These are phyloP conservation scores for Haplosporangium sp. DNA, from an alignment of 371 early-diverging fungal genomes.

Conservation along the genomic window DNA sequence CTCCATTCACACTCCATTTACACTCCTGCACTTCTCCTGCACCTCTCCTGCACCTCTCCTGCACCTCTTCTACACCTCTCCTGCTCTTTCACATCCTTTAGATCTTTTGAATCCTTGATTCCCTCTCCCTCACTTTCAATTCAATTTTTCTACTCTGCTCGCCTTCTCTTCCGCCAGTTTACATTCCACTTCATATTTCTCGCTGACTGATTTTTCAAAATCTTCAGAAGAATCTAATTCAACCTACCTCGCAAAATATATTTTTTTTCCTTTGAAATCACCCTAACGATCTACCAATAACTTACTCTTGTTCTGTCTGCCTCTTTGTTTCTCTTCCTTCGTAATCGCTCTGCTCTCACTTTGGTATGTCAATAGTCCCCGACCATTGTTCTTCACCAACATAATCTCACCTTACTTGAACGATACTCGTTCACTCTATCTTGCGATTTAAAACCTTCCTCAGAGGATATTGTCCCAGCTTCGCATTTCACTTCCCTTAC, in stretches of 20 bases:
- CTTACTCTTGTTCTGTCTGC: neutral
- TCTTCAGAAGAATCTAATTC: neutral
- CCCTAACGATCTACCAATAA: neutral
- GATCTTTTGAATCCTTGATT: neutral
- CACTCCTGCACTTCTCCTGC: neutral
- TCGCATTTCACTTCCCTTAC: no score
- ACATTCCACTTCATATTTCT: neutral
- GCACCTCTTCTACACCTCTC: neutral
- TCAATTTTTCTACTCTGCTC: neutral
- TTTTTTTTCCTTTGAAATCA: no score
- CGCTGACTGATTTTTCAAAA: neutral
- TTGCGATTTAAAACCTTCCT: no score
- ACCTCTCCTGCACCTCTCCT: neutral
- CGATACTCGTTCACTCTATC: no score
- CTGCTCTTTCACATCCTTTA: no score
- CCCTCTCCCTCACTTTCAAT: neutral
- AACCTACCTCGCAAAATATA: neutral
- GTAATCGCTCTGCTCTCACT: neutral
- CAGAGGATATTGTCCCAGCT: no score
- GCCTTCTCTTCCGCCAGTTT: neutral
- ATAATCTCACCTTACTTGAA: no score
- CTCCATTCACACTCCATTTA: neutral
- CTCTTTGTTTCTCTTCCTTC: neutral
- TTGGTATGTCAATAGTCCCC: neutral
- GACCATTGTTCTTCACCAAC: neutral